Base-by-base conservation (phyloP, 345 rosid genomes). In the Odontarrhena argentea region DNA sequence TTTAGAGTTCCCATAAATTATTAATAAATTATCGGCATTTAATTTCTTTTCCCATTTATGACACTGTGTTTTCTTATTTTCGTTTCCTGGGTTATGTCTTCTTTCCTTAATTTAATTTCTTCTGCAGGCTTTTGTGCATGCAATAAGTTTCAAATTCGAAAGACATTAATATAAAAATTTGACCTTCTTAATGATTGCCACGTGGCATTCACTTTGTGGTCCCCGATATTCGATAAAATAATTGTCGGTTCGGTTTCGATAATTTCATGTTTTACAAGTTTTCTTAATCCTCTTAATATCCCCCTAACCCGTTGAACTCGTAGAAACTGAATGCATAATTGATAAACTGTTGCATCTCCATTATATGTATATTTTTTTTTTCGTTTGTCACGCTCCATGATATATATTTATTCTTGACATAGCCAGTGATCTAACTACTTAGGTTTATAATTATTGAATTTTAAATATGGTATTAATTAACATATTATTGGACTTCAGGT, bases 141-240 rank as follows among this genome's bases (percentile, higher is more conserved):
- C 46, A 55, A 45, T 5, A 55, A 55, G 41, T 63, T 46, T 15
- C 45, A 24, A 65, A 52, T 6, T 8, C 28, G 55, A 24, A 55
- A 55, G 9, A 55, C 28, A 55, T 15, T 32, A 12, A 2, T 38
- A 13, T 28, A 35, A 37, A 34, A 22, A 25, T 22, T 63, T 9
- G 35, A 22, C 48, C 37, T n/a, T 36, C 3, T 6, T 28, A 45
- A 55, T 67, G 71, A 8, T 44, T 11, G 63, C 62, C 63, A 67
- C 55, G 55, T 67, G 55, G 22, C 48, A 38, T n/a, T 10, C 24
- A 63, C 37, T 63, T 25, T n/a, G 2, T 9, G 50, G 37, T 48
- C 46, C 45, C 48, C 5, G 56, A 46, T n/a, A 52, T 7, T n/a
- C 24, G 22, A 12, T 11, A 10, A 50, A 38, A 50, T 30, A 5